A percentile compares a stretch with the other conserved stretches of the same genome.
Evolutionary conservation across 169 alveolate genomes (phyloP).

Genomic region (Cryptosporidium xiaoi): DNA sequence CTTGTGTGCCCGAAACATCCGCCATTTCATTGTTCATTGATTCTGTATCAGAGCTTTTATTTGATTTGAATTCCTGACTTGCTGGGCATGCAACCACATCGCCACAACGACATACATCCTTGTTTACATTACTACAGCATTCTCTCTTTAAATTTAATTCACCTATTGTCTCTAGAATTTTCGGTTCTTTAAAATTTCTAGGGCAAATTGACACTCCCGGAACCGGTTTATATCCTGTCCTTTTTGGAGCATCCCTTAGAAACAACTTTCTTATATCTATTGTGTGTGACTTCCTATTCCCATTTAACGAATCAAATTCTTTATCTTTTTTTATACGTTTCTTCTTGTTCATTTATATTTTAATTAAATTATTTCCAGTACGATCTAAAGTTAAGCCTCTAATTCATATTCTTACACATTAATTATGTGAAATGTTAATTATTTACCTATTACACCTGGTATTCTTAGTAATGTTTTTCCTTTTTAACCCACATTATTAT

Average conservation of each 20-base stretch:
- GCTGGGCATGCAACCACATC: slow-evolving; percentile 67
- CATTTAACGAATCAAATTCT: slow-evolving; percentile 10
- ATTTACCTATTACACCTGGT: neutral
- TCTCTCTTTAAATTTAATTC: slow-evolving; percentile 16
- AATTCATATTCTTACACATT: neutral
- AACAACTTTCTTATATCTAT: slow-evolving; percentile 53
- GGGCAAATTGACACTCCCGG: slow-evolving; percentile 70
- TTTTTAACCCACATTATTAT: neutral
- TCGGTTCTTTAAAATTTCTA: slow-evolving; percentile 53
- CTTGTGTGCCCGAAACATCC: neutral
- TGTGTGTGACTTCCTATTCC: neutral
- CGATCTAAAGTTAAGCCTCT: neutral
- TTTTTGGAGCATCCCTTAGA: slow-evolving; percentile 67
- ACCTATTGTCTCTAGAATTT: slow-evolving; percentile 6
- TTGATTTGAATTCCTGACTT: slow-evolving; percentile 65
- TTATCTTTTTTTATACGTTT: slow-evolving; percentile 34
- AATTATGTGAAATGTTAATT: neutral
- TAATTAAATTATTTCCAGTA: neutral
- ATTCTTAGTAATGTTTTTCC: neutral
- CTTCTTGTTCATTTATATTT: slow-evolving; percentile 29
- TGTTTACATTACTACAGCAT: slow-evolving; percentile 25
- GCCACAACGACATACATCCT: slow-evolving; percentile 53
- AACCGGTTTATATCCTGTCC: slow-evolving; percentile 66
- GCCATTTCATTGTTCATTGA: neutral
- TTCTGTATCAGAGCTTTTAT: slow-evolving; percentile 3